These are phyloP conservation scores for Crithidia brevicula DNA, from an alignment of 208 protist genomes.

Conservation along the genomic window DNA sequence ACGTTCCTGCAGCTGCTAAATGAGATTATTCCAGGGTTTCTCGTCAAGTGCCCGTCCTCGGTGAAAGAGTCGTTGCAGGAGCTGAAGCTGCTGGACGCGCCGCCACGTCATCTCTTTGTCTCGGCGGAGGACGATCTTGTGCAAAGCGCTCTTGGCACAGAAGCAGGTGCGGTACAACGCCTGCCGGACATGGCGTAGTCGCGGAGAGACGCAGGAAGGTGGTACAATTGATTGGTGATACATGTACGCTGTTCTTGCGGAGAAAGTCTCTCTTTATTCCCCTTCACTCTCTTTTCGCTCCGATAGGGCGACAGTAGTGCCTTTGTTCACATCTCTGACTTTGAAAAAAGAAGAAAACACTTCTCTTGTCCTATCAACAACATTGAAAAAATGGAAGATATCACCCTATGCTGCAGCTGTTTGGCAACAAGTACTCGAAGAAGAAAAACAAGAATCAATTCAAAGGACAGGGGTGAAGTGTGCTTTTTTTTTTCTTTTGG, in stretches of 20 bases:
- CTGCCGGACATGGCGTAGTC: constrained; percentile 19
- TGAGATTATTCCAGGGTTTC: constrained; percentile 82
- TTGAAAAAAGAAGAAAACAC: neutral
- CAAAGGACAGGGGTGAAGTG: too few relatives aligned
- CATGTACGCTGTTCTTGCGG: too few relatives aligned
- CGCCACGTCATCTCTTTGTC: constrained; percentile 67
- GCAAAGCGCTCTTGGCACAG: constrained; percentile 33
- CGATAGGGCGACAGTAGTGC: too few relatives aligned
- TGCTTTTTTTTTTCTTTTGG: neutral
- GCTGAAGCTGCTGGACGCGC: constrained; percentile 58
- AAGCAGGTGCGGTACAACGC: constrained; percentile 17
- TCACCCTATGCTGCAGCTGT: too few relatives aligned
- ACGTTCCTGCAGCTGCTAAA: constrained; percentile 75
- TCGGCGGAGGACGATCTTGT: constrained; percentile 49
- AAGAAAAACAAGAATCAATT: too few relatives aligned
- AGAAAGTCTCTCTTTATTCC: too few relatives aligned
- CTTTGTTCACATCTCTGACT: neutral
- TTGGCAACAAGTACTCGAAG: neutral
- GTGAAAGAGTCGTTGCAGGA: constrained; percentile 61
- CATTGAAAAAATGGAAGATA: too few relatives aligned
- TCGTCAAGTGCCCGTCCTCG: constrained; percentile 60
- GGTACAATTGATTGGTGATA: too few relatives aligned
- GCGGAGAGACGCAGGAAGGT: neutral
- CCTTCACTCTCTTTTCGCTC: too few relatives aligned
- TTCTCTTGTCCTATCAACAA: too few relatives aligned